Percentiles rank a stretch among this genome's conserved stretches.
Conservation (phyloP, 1,284 basidiomycete genomes). For the Phellopilus nigrolimitatus region DNA sequence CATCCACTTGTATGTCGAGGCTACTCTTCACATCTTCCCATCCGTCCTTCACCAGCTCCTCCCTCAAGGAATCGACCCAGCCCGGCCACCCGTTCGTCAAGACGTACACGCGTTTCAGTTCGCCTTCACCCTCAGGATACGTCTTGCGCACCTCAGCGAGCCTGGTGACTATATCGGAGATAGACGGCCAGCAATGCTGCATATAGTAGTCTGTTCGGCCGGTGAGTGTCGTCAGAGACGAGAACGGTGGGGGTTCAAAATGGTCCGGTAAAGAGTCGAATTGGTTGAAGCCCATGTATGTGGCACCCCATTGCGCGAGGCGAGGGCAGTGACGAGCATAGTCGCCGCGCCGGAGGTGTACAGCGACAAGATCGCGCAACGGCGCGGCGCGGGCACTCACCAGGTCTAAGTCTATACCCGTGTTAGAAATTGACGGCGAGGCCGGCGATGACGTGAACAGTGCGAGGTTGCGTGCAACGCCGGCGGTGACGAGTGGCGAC, state of each 20-base stretch:
- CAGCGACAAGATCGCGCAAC: slow-evolving; percentile 52
- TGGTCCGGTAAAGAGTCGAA: slow-evolving; percentile 45
- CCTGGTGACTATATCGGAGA: slow-evolving; percentile 45
- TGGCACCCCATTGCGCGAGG: slow-evolving; percentile 44
- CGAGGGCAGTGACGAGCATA: slow-evolving; percentile 56
- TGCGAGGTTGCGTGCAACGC: slow-evolving; percentile 46
- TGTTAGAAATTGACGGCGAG: slow-evolving; percentile 18
- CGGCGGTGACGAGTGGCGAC: slow-evolving; percentile 55
- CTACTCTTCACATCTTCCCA: slow-evolving; percentile 46
- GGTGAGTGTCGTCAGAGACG: slow-evolving; percentile 31
- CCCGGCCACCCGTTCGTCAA: slow-evolving; percentile 58
- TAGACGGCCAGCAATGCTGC: slow-evolving; percentile 52
- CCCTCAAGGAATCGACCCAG: slow-evolving; percentile 44
- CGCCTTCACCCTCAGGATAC: slow-evolving; percentile 27
- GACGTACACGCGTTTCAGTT: slow-evolving; percentile 47
- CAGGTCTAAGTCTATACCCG: no score
- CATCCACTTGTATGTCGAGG: slow-evolving; percentile 37
- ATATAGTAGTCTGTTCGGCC: slow-evolving; percentile 37
- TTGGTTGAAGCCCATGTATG: slow-evolving; percentile 56
- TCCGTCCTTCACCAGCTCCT: slow-evolving; percentile 41
- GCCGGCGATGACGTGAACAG: slow-evolving; percentile 24
- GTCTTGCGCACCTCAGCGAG: slow-evolving; percentile 40
- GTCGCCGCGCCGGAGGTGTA: slow-evolving; percentile 67
- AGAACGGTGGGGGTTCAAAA: slow-evolving; percentile 38
- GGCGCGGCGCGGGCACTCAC: no score